phyloP scores from a whole-genome alignment of 306 rosid species.

The Corylus avellana region DNA sequence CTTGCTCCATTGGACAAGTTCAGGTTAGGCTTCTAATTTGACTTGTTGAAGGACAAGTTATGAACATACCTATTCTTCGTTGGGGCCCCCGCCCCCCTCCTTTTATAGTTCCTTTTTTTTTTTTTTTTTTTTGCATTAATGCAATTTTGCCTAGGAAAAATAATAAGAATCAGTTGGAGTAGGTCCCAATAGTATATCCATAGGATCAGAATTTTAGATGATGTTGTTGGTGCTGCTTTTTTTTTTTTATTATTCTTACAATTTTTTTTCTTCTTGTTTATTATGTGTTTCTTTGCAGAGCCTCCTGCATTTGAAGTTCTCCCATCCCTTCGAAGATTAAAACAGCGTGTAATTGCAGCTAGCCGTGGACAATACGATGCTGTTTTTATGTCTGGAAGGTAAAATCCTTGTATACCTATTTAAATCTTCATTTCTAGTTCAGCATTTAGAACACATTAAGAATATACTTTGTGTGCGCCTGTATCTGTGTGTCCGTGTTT shows the following conservation, averaged over 20 bases:
- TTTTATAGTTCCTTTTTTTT: too few species aligned
- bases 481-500: background rate
- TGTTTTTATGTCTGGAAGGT: slow-evolving; percentile 99
- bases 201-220: background rate
- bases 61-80: background rate
- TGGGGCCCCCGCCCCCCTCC: too few species aligned
- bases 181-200: background rate
- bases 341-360: slow-evolving; percentile 80
- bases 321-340: slow-evolving; percentile 85
- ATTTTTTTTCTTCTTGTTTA: slow-evolving; percentile 6
- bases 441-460: slow-evolving; percentile 8
- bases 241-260: background rate
- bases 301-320: slow-evolving; percentile 95
- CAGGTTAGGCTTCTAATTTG: slow-evolving; percentile 17
- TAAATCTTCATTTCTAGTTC: slow-evolving; percentile 14
- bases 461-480: background rate
- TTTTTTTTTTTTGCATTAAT: too few species aligned
- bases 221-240: background rate
- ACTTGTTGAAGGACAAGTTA: slow-evolving; percentile 4
- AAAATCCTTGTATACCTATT: slow-evolving; percentile 16
- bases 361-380: slow-evolving; percentile 85
- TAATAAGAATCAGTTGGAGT: background rate
- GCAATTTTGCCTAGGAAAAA: too few species aligned
- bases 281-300: slow-evolving; percentile 46
- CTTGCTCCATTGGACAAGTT: background rate